A percentile compares a stretch with the other conserved stretches of the same genome.
These are phyloP conservation scores for Ogataea philodendri DNA, from an alignment of 805 yeast genomes.

Conservation along the genomic window DNA sequence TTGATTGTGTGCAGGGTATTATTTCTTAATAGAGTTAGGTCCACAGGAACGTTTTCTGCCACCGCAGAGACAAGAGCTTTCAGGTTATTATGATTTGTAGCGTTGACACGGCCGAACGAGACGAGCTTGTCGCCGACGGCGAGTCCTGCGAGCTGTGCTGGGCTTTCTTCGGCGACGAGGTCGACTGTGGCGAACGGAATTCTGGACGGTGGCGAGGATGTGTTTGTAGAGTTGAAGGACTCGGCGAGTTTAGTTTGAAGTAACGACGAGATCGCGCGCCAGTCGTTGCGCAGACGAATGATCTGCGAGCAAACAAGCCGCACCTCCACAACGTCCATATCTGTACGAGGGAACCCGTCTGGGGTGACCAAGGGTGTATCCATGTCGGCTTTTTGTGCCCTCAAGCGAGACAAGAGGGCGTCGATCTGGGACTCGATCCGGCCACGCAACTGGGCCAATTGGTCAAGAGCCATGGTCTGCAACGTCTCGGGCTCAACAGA, in stretches of 20 bases:
- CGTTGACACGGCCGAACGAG: constrained; percentile 50
- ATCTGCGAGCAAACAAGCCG: constrained; percentile 62
- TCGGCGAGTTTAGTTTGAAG: constrained; percentile 47
- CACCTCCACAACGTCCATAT: constrained; percentile 73
- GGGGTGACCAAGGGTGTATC: constrained; percentile 56
- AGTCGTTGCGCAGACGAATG: constrained; percentile 69
- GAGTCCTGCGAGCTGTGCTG: constrained; percentile 56
- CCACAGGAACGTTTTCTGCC: constrained; percentile 5
- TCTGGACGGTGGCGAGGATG: constrained; percentile 12
- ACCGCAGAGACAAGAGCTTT: constrained; percentile 39
- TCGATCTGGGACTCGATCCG: constrained; percentile 42
- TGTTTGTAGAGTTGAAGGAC: constrained; percentile 27
- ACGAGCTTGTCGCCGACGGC: constrained; percentile 52
- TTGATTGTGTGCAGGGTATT: constrained; percentile 25
- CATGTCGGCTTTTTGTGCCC: constrained; percentile 45
- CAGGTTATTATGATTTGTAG: constrained; percentile 51
- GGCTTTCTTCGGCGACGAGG: constrained; percentile 51
- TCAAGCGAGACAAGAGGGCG: constrained; percentile 42
- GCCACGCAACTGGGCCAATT: constrained; percentile 35
- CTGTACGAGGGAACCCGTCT: constrained; percentile 86
- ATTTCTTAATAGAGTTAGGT: constrained; percentile 26
- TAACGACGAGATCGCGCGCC: constrained; percentile 44
- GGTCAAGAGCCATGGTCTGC: constrained; percentile 14
- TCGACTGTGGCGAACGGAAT: constrained; percentile 57
- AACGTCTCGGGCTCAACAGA: constrained; percentile 19